Percentiles rank a stretch among this genome's conserved stretches.
phyloP scores from a whole-genome alignment of 495 filamentous ascomycete genomes.

The Penicillium riverlandense region DNA sequence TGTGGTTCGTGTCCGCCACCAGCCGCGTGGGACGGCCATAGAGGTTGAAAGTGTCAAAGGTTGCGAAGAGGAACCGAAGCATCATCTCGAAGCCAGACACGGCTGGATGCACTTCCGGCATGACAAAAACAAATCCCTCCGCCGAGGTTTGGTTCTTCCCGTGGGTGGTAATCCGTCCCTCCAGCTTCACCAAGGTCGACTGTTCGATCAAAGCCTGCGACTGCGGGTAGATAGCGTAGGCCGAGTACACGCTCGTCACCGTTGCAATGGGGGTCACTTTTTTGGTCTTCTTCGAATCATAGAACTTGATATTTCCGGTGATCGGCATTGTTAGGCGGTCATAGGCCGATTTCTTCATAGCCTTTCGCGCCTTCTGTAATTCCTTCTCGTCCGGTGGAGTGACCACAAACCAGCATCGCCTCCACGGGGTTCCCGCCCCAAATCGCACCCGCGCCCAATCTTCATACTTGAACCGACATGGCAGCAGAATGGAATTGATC shows the following conservation, averaged over 20 bases:
- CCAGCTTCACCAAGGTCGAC: conserved; percentile 89
- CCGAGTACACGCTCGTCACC: conserved; percentile 82
- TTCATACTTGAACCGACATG: conserved; percentile 65
- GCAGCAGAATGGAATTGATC: conserved; percentile 79
- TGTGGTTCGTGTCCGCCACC: conserved; percentile 77
- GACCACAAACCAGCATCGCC: conserved; percentile 93
- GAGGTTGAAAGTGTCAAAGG: conserved; percentile 85
- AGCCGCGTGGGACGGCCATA: conserved; percentile 88
- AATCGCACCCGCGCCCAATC: conserved; percentile 97
- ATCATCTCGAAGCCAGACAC: conserved; percentile 95
- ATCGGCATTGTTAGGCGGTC: conserved; percentile 59
- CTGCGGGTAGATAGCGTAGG: conserved; percentile 93
- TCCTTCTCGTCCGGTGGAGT: conserved; percentile 90
- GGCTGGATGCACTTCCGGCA: conserved; percentile 89
- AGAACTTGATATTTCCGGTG: conserved; percentile 89
- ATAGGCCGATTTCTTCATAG: conserved; percentile 81
- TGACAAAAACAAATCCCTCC: conserved; percentile 94
- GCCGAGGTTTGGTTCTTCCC: conserved; percentile 60
- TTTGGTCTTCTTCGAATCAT: conserved; percentile 89
- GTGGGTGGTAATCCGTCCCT: conserved; percentile 84
- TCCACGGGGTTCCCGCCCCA: conserved; percentile 93
- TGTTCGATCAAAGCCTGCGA: conserved; percentile 88
- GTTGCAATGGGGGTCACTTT: conserved; percentile 85
- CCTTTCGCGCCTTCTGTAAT: conserved; percentile 71
- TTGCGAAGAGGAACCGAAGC: conserved; percentile 89